These are phyloP conservation scores for Wickerhamomyces canadensis DNA, from an alignment of 805 yeast species.

Conservation along the genomic window DNA sequence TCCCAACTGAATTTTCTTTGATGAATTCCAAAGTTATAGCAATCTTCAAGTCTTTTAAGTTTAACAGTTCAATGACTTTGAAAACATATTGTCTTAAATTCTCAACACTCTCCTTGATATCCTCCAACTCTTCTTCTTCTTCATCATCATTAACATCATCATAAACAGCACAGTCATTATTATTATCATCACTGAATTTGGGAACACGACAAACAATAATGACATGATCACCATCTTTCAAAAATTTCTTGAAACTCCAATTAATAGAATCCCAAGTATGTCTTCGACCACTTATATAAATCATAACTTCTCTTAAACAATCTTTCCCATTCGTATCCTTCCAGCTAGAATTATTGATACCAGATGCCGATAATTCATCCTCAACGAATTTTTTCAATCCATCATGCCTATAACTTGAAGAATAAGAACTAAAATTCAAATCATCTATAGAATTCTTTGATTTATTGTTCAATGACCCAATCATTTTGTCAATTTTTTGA, in stretches of 20 bases:
- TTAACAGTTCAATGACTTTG: conserved; percentile 6
- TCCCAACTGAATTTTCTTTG: conserved; percentile 11
- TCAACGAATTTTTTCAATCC: conserved; percentile 11
- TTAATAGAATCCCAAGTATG: conserved; percentile 23
- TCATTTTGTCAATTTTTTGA: conserved; percentile 19
- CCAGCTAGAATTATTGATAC: no score
- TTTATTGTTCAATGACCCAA: conserved; percentile 7
- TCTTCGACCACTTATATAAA: conserved; percentile 18
- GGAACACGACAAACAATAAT: conserved; percentile 17
- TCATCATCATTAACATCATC: conserved; percentile 1
- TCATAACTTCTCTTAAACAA: conserved; percentile 16
- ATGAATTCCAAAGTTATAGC: conserved; percentile 21
- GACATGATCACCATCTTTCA: conserved; percentile 23
- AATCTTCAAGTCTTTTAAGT: conserved; percentile 13
- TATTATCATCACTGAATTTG: conserved; percentile 2
- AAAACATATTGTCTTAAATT: conserved; percentile 13
- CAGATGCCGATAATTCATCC: no score
- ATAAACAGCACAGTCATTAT: conserved; percentile 1
- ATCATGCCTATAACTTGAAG: conserved; percentile 15
- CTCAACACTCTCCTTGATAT: conserved; percentile 11
- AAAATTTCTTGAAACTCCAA: conserved; percentile 16
- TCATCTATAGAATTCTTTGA: conserved; percentile 4
- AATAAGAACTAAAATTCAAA: conserved; percentile 15
- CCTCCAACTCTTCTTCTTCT: conserved; percentile 3
- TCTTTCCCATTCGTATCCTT: conserved; percentile 1